Evolutionary conservation across 306 rosid genomes (phyloP).

Genomic region (Pyrus bretschneideri): DNA sequence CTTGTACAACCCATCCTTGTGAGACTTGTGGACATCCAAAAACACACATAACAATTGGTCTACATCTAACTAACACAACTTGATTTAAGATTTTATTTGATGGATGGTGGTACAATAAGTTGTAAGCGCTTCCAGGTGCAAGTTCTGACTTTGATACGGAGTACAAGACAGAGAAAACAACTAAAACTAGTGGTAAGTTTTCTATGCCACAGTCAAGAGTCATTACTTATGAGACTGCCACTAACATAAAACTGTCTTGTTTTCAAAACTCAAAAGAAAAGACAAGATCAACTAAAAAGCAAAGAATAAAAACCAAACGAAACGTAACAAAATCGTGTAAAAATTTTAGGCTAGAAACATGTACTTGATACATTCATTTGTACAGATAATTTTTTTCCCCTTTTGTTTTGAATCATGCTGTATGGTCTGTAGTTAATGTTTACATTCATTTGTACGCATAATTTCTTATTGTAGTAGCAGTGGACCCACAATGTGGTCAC

Average conservation of each 20-base stretch:
- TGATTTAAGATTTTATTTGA: neutral
- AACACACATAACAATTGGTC: neutral
- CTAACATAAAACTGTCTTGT: neutral
- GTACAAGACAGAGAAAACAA: neutral
- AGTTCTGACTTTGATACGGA: neutral
- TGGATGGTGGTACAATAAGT: neutral
- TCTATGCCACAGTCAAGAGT: neutral
- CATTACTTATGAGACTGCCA: neutral
- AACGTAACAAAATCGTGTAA: neutral
- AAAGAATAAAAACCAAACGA: neutral
- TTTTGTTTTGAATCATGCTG: too few species aligned
- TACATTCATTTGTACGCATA: neutral
- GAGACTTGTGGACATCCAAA: neutral
- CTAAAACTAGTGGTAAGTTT: neutral
- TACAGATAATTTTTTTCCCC: neutral
- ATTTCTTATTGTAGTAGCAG: neutral
- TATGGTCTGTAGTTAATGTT: too few species aligned
- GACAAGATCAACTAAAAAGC: neutral
- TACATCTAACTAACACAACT: neutral
- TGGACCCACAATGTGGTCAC: neutral
- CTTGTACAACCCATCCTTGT: neutral
- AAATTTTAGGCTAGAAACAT: neutral
- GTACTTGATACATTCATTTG: neutral
- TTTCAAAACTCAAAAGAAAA: neutral
- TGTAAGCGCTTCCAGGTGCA: neutral